These are phyloP conservation scores for Cladophialophora yegresii DNA, from an alignment of 2,329 filamentous ascomycete species.

Conservation along the genomic window DNA sequence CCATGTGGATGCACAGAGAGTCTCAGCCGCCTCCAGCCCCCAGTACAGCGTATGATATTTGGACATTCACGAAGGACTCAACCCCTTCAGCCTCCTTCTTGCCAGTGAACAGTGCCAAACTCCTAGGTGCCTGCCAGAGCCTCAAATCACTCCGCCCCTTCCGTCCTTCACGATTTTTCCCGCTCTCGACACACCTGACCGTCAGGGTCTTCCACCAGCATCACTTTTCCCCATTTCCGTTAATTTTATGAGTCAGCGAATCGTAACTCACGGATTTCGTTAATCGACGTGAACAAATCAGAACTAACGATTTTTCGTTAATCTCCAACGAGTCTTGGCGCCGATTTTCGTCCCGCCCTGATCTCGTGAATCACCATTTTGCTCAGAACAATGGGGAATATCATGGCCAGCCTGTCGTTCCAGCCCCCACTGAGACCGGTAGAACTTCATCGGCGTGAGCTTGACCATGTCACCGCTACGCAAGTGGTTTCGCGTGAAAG, in stretches of 20 bases:
- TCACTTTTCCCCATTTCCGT: background rate
- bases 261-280: background rate
- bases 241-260: background rate
- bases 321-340: background rate
- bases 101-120: background rate
- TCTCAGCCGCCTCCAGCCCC: background rate
- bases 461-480: too few species aligned
- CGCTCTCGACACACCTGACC: background rate
- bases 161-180: too few species aligned
- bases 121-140: too few species aligned
- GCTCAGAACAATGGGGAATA: background rate
- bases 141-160: too few species aligned
- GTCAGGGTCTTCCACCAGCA: background rate
- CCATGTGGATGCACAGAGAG: background rate
- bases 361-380: background rate
- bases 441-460: background rate
- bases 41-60: background rate
- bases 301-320: background rate
- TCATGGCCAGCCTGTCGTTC: background rate
- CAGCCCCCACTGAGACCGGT: background rate
- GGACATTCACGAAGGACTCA: background rate
- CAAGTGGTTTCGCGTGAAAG: too few species aligned
- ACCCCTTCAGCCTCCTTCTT: background rate
- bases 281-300: background rate
- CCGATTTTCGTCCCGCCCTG: background rate